Conservation (phyloP, 352 stramenopile species). For the Aphanomyces cochlioides region DNA sequence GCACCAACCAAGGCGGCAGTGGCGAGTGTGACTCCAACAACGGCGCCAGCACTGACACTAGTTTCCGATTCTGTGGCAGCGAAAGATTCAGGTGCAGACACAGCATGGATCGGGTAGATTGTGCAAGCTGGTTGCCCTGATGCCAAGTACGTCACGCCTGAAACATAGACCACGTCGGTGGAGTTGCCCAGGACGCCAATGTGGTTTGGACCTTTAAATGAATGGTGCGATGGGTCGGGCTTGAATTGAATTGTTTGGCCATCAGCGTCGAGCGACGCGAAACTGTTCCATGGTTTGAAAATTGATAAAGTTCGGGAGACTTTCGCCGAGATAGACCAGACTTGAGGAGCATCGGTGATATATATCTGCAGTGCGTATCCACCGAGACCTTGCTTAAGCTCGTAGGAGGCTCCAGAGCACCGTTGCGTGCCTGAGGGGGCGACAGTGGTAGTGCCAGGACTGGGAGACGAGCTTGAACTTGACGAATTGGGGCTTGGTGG, state of each 20-base stretch:
- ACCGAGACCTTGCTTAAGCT: constrained; percentile 7
- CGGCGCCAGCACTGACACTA: neutral
- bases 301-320: neutral
- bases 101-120: neutral
- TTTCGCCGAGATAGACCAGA: neutral
- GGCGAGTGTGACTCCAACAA: neutral
- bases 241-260: neutral
- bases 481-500: no score
- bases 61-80: neutral
- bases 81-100: neutral
- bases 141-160: neutral
- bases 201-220: constrained; percentile 1
- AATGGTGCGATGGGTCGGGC: neutral
- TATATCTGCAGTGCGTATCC: constrained; percentile 25
- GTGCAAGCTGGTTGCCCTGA: neutral
- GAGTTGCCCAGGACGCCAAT: neutral
- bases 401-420: constrained; percentile 10
- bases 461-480: no score
- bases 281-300: neutral
- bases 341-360: neutral
- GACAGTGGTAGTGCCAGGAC: neutral
- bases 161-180: neutral
- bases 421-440: constrained; percentile 12
- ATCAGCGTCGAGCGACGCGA: neutral
- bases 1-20: neutral